These are phyloP conservation scores for Daldinia decipiens DNA, from an alignment of 495 filamentous ascomycete species.

Conservation along the genomic window DNA sequence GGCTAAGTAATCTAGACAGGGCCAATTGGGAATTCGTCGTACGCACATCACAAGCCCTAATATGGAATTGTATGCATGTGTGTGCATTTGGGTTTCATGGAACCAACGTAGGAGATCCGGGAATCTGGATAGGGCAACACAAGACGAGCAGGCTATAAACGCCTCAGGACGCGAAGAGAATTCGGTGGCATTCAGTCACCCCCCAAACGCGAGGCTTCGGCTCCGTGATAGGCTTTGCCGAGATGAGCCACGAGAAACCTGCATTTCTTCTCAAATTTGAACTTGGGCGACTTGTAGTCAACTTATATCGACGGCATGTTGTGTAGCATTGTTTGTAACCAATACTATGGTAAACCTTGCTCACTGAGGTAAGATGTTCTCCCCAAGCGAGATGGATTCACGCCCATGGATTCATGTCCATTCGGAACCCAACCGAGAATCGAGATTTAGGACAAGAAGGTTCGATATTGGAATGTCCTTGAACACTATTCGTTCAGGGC, in stretches of 20 bases:
- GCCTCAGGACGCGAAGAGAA: constrained; percentile 16
- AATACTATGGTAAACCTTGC: constrained; percentile 15
- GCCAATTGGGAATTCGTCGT: constrained; percentile 6
- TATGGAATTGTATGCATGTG: constrained; percentile 29
- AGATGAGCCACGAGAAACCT: constrained; percentile 34
- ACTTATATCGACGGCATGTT: constrained; percentile 30
- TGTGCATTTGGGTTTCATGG: constrained; percentile 35
- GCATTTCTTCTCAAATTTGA: constrained; percentile 29
- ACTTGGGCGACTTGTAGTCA: constrained; percentile 1
- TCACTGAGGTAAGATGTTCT: constrained; percentile 21
- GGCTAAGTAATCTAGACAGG: background rate
- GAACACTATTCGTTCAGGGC: constrained; percentile 13
- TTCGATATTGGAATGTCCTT: constrained; percentile 17
- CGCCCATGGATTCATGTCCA: background rate
- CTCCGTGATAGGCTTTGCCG: constrained; percentile 35
- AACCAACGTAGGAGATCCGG: constrained; percentile 39
- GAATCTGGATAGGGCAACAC: constrained; percentile 42
- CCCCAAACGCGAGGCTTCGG: constrained; percentile 33
- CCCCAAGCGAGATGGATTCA: constrained; percentile 9
- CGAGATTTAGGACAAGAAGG: constrained; percentile 24
- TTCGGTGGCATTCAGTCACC: constrained; percentile 34
- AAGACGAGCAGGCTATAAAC: constrained; percentile 37
- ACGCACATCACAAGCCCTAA: constrained; percentile 17
- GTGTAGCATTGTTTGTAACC: constrained; percentile 35
- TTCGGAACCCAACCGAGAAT: constrained; percentile 36